Evolutionary conservation across 1,284 basidiomycete genomes (phyloP), one percentile per base, ranked within the genome.

Genomic region (Cryptococcus sp.): DNA sequence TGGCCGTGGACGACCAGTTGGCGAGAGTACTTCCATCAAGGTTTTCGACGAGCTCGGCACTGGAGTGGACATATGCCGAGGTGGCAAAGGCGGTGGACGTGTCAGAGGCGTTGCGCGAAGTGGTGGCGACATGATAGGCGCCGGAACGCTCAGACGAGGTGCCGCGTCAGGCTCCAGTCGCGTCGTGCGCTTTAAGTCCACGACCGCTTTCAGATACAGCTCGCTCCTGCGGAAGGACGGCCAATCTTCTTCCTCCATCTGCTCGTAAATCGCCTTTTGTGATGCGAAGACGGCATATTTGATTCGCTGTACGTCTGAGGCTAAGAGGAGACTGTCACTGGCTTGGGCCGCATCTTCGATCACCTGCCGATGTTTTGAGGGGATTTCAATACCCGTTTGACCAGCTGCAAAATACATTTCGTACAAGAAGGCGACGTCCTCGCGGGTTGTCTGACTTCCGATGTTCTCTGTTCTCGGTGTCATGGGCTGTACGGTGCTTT

Each of bases 221-320:
- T 94, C 91, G 41, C 90, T 92, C 60, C 85, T 82, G 67, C 88
- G 85, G 73, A 99, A 98, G 7, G 86, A 86, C 48, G 89, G 86
- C 76, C 94, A 96, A 73, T 96, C 93, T 54, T 90, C 88, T 66
- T 94, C 88, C 65, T 90, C 88, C 90, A 98, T 94, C 54, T 89
- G 85, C 30, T 86, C 83, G 69, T 94, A 90, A 1, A 94, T 86
- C 64, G 93, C 89, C 57, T 83, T 81, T 72, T 98, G 95, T 1
- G 91, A 86, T 3, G 89, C 79, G 76, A 96, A 86, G 17, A 97
- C 64, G 0, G 71, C 64, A 4, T 7, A 82, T 78, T 67, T 83
- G 80, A 68, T 64, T 11, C 53, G 55, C n/a, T 50, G 50, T 11
- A 66, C 61, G 13, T 68, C 63, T 3, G n/a, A n/a, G n/a, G 59